Evolutionary conservation across 2,329 filamentous ascomycete genomes (phyloP), one percentile per base, ranked within the genome.

Genomic region (Exophiala oligosperma): DNA sequence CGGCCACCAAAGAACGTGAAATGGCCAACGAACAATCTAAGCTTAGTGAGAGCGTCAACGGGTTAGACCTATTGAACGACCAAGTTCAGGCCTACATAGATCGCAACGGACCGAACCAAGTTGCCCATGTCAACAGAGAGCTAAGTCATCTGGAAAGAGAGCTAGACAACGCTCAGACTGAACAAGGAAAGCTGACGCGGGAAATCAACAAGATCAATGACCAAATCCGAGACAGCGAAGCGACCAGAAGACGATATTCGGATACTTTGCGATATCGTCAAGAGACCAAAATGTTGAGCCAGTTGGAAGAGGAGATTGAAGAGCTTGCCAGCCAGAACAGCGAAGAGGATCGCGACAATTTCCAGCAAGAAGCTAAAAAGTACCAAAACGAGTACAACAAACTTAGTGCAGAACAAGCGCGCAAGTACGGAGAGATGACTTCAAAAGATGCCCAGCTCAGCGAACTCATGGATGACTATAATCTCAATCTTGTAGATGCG

Each of bases 201-300:
- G 83, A 88, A 55, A 85, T 90, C 60, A 94, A 95, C 73, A 86
- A 87, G 66, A 81, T 96, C 51, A 88, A 89, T 64, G 84, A 89
- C 49, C 87, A 91, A 52, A 82, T 92, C 52, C 85, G 86, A 66
- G 91, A 92, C 68, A 89, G 90, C 56, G 89, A 92, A 63, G 85
- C 87, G 58, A 92, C 87, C 56, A 93, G 92, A 75, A 88, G 90
- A 67, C 92, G 90, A 63, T 96, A 99, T 66, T 81, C 81, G 23
- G 92, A 97, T 71, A 99, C 99, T 68, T 77, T 97, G 52, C 87
- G 87, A 62, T 96, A 92, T 71, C 89, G 94, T 57, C 88, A 88
- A 70, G 88, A 90, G 60, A 79, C 85, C 56, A 83, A 85, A 54
- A 81, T 87, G 38, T 80, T 97, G 1, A 81, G 90, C 43, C 78